These are phyloP conservation scores for Suillus clintonianus DNA, from an alignment of 768 basidiomycete genomes.

Conservation along the genomic window DNA sequence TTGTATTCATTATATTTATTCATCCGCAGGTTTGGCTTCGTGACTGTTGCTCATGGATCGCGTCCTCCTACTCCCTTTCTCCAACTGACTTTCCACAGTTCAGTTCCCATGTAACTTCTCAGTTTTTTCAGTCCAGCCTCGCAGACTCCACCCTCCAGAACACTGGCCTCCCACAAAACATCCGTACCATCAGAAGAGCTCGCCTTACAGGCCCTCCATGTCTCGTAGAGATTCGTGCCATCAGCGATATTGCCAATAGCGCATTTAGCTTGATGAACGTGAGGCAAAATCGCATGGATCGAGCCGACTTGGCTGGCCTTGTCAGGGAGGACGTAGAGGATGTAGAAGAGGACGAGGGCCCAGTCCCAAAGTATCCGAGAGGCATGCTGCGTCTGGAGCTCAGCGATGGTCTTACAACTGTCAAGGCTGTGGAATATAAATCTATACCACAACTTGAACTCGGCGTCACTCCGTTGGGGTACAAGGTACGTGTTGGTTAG, in stretches of 20 bases:
- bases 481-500: slow-evolving; percentile 57
- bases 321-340: slow-evolving; percentile 50
- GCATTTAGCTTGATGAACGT: slow-evolving; percentile 79
- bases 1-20: slow-evolving; percentile 2
- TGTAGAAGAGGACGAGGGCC: slow-evolving; percentile 65
- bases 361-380: slow-evolving; percentile 80
- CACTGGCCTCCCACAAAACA: slow-evolving; percentile 62
- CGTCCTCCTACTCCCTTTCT: slow-evolving; percentile 46
- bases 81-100: slow-evolving; percentile 54
- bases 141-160: slow-evolving; percentile 68
- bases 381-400: slow-evolving; percentile 77
- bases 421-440: slow-evolving; percentile 81
- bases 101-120: slow-evolving; percentile 55
- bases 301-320: slow-evolving; percentile 47
- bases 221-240: slow-evolving; percentile 71
- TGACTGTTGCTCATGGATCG: slow-evolving; percentile 69
- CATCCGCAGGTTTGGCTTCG: slow-evolving; percentile 71
- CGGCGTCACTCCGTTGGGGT: slow-evolving; percentile 78
- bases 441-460: slow-evolving; percentile 64
- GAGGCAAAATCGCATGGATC: slow-evolving; percentile 61
- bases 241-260: slow-evolving; percentile 85
- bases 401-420: slow-evolving; percentile 69
- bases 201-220: slow-evolving; percentile 48
- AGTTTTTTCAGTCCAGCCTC: slow-evolving; percentile 74
- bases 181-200: slow-evolving; percentile 38